phyloP scores from a whole-genome alignment of 495 filamentous ascomycete genomes.

The Lophiostoma macrostomum region DNA sequence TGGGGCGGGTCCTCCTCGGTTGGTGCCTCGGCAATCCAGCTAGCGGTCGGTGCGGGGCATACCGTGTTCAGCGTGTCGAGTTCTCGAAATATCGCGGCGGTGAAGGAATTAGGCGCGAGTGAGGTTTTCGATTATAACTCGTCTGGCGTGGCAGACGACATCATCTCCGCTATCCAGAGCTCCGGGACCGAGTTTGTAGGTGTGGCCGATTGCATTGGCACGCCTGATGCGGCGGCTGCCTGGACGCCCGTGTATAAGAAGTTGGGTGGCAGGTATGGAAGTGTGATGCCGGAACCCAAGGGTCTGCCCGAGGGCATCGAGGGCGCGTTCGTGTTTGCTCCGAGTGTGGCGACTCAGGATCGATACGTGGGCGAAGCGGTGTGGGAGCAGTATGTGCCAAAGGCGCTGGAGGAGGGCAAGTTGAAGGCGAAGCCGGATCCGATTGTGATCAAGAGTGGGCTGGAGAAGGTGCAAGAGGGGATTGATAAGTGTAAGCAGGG shows the following conservation, averaged over 20 bases:
- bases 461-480: conserved; percentile 38
- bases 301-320: conserved; percentile 34
- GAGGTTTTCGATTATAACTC: conserved; percentile 58
- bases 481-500: conserved; percentile 38
- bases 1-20: conserved; percentile 62
- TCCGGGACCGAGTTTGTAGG: conserved; percentile 35
- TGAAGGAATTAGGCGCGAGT: conserved; percentile 53
- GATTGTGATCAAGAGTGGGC: conserved; percentile 32
- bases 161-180: conserved; percentile 39
- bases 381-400: conserved; percentile 32
- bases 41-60: conserved; percentile 56
- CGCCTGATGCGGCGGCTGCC: conserved; percentile 7
- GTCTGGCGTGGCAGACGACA: conserved; percentile 39
- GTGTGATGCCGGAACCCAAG: conserved; percentile 22
- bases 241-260: conserved; percentile 35
- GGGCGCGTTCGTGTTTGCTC: conserved; percentile 30
- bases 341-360: conserved; percentile 25
- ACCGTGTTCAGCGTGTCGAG: conserved; percentile 57
- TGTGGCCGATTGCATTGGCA: conserved; percentile 38
- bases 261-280: conserved; percentile 33
- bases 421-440: conserved; percentile 30
- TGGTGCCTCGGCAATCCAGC: conserved; percentile 60
- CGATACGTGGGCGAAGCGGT: conserved; percentile 29
- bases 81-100: conserved; percentile 52
- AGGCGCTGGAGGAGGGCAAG: conserved; percentile 29